A percentile compares a stretch with the other conserved stretches of the same genome.
These are phyloP conservation scores for Trypanosoma lewisi DNA, from an alignment of 208 protist genomes.

Conservation along the genomic window DNA sequence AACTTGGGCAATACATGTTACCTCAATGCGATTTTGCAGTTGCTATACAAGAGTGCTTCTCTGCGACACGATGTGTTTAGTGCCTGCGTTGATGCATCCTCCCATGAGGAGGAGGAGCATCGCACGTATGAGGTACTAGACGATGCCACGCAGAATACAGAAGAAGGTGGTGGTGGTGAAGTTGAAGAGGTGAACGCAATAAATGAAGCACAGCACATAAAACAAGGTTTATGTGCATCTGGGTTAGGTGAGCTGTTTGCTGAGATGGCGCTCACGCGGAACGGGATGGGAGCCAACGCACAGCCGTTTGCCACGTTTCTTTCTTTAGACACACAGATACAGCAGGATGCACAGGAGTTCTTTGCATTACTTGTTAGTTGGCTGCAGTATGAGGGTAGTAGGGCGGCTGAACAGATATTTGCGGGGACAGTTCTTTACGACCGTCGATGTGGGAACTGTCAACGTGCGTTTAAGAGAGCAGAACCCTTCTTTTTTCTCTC, in stretches of 20 bases:
- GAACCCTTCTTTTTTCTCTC: slow-evolving; percentile 75
- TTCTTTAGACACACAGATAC: slow-evolving; percentile 53
- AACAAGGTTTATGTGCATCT: slow-evolving; percentile 16
- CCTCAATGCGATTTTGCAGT: slow-evolving; percentile 81
- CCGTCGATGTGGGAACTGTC: slow-evolving; percentile 62
- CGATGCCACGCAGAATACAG: slow-evolving; percentile 2
- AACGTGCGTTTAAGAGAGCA: slow-evolving; percentile 46
- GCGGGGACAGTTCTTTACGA: slow-evolving; percentile 70
- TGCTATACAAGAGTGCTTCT: slow-evolving; percentile 62
- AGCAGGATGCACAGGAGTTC: slow-evolving; percentile 87
- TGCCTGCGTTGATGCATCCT: slow-evolving; percentile 23
- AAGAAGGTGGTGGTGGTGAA: slow-evolving; percentile 4
- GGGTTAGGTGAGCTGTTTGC: slow-evolving; percentile 70
- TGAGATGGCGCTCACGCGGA: slow-evolving; percentile 68
- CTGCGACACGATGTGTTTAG: slow-evolving; percentile 60
- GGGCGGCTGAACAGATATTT: slow-evolving; percentile 45
- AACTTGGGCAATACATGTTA: slow-evolving; percentile 92
- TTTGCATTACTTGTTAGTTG: slow-evolving; percentile 74
- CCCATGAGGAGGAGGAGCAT: background rate
- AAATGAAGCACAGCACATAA: background rate
- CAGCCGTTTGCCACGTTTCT: slow-evolving; percentile 60
- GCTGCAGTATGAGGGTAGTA: slow-evolving; percentile 52
- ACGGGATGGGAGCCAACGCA: slow-evolving; percentile 47
- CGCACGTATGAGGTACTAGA: background rate
- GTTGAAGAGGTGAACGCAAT: no score